phyloP scores from a whole-genome alignment of 768 basidiomycete species.

The Hygrophorus russula region DNA sequence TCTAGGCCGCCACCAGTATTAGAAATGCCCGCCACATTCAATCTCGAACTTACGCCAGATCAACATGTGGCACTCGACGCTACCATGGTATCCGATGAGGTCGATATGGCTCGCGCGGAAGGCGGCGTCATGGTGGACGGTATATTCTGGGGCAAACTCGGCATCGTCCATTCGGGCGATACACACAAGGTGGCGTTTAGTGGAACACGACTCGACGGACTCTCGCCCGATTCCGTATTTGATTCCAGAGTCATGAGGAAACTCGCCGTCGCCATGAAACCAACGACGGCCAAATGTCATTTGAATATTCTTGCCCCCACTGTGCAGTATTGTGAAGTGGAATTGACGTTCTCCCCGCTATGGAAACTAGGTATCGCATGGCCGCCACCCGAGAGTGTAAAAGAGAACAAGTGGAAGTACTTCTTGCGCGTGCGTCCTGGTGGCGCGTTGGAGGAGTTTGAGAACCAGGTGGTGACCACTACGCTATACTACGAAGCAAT shows the following conservation, averaged over 20 bases:
- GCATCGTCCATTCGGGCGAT: constrained; percentile 69
- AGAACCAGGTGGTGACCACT: constrained; percentile 69
- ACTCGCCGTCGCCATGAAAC: constrained; percentile 63
- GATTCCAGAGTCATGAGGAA: constrained; percentile 72
- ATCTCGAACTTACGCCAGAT: constrained; percentile 68
- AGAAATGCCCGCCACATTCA: constrained; percentile 83
- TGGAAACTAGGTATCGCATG: constrained; percentile 73
- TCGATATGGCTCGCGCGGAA: constrained; percentile 88
- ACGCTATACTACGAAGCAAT: constrained; percentile 79
- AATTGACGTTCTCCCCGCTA: constrained; percentile 54
- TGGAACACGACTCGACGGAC: constrained; percentile 64
- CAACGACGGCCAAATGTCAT: constrained; percentile 65
- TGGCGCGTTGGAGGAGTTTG: constrained; percentile 80
- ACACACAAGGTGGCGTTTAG: constrained; percentile 74
- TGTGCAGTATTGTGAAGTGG: constrained; percentile 73
- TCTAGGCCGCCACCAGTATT: constrained; percentile 56
- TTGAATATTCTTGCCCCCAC: constrained; percentile 64
- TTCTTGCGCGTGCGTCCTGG: constrained; percentile 78
- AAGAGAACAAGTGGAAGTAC: constrained; percentile 68
- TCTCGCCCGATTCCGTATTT: constrained; percentile 57
- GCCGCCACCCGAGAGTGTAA: constrained; percentile 63
- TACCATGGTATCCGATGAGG: constrained; percentile 66
- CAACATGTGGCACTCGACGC: constrained; percentile 76
- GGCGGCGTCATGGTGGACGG: constrained; percentile 82
- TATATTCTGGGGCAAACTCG: constrained; percentile 80